phyloP scores from a whole-genome alignment of 164 flowering plant genomes.

The Tetracentron sinense region DNA sequence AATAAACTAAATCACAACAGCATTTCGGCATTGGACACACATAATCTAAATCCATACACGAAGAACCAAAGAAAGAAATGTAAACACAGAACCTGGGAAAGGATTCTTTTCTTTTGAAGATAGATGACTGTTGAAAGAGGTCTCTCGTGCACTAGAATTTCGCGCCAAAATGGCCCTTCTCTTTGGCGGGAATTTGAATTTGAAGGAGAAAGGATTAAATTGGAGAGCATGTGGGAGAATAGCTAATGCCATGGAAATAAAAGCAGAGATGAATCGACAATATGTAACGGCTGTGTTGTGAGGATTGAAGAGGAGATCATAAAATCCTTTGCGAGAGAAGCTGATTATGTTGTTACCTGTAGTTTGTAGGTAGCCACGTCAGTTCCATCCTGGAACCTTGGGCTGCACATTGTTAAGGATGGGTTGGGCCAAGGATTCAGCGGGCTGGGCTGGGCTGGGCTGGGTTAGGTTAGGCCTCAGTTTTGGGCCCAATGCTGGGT shows the following conservation, averaged over 20 bases:
- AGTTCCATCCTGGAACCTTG: too few species aligned
- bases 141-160: conserved; percentile 27
- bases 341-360: too few species aligned
- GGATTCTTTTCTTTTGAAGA: conserved; percentile 15
- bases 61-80: not conserved
- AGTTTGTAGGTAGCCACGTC: too few species aligned
- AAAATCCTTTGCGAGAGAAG: too few species aligned
- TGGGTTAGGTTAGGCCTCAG: too few species aligned
- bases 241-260: conserved; percentile 24
- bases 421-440: too few species aligned
- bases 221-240: conserved; percentile 18
- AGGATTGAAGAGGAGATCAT: too few species aligned
- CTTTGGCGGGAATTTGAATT: conserved; percentile 13
- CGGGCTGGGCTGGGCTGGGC: too few species aligned
- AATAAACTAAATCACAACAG: not conserved
- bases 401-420: too few species aligned
- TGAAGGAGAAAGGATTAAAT: conserved; percentile 9
- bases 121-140: conserved; percentile 25
- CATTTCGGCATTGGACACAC: not conserved
- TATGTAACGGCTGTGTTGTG: too few species aligned
- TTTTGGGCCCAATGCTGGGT: too few species aligned
- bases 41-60: not conserved
- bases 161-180: conserved; percentile 38
- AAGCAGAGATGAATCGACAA: too few species aligned
- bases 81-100: conserved; percentile 37